Evolutionary conservation across 805 yeast genomes (phyloP), one percentile per base, ranked within the genome.

Genomic region (Metschnikowia noctiluminum): DNA sequence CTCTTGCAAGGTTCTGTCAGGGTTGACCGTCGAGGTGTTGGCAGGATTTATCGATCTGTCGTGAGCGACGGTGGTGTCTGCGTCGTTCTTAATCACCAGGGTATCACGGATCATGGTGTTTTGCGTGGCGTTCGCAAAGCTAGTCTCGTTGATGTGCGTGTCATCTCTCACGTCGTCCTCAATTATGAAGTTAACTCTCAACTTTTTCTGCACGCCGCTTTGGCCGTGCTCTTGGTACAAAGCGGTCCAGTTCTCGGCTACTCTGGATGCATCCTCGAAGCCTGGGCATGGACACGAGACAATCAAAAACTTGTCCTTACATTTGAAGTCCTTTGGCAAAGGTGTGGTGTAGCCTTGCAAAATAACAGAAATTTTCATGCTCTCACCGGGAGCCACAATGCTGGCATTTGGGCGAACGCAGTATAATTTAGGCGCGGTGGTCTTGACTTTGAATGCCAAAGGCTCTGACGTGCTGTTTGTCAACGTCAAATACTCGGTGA

Each of bases 381-480:
- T 66, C 55, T 80, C 79, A 34, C 95, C 94, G 12, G 98, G 91
- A 28, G 74, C 76, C 49, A 94, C 75, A 34, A 85, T 67, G 13
- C 94, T 82, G 51, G 97, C 92, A 68, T 91, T 94, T 54, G 99
- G 99, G 71, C 97, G 85, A 45, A 94, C 98, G 68, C 96, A 89
- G 76, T 91, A 85, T 68, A 89, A 76, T 68, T 89, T 91, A 52
- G 99, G 99, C 9, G 98, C 97, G 7, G 99, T 94, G 40, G 99
- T 92, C 73, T 92, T 94, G 63, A 94, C 97, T 74, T 94, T 94
- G 78, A 89, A 94, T 30, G 96, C 97, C 60, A 81, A 70, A 40
- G 84, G 76, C 31, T 82, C 71, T 46, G 75, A 74, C 13, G 80
- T 67, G 37, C 85, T 73, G 59, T 82, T 84, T 68, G 76, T 65